Evolutionary conservation across 2,329 filamentous ascomycete genomes (phyloP).

Genomic region (Claviceps digitariae): DNA sequence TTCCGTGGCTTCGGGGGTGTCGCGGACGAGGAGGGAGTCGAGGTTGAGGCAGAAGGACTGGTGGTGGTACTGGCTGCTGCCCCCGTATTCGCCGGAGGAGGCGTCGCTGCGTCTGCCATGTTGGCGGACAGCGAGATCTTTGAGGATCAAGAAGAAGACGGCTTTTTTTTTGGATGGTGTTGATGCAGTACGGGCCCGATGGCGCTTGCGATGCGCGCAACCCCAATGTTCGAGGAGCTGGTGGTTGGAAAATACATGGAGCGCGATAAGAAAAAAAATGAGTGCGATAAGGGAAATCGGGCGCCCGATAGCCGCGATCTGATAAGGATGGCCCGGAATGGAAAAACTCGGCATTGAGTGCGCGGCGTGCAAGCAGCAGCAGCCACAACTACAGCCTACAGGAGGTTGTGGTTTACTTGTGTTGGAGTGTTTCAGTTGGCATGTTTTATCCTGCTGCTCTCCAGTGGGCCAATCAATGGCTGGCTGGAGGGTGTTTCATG

Average conservation of each 20-base stretch:
- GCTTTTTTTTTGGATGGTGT: not conserved
- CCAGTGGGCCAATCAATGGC: too few species aligned
- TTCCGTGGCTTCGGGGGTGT: conserved; percentile 38
- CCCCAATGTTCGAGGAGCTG: not conserved
- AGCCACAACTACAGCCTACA: not conserved
- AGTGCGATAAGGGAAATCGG: conserved; percentile 11
- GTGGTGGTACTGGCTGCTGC: conserved; percentile 6
- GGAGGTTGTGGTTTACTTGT: too few species aligned
- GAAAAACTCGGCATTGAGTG: conserved; percentile 1
- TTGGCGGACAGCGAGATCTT: not conserved
- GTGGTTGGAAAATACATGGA: not conserved
- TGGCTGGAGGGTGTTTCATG: too few species aligned
- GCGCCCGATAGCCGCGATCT: not conserved
- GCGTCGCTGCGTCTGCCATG: not conserved
- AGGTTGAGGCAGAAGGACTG: not conserved
- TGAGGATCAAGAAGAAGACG: not conserved
- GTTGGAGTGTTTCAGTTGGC: too few species aligned
- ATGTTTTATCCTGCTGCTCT: too few species aligned
- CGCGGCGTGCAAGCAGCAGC: too few species aligned
- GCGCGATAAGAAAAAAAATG: conserved; percentile 8
- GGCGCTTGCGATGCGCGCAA: not conserved
- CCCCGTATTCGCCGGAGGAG: not conserved
- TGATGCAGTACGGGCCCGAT: not conserved
- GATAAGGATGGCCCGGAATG: conserved; percentile 9
- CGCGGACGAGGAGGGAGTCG: conserved; percentile 13